Base-by-base conservation (phyloP, 768 basidiomycete genomes). In the Dictyophora rubrovolvata region DNA sequence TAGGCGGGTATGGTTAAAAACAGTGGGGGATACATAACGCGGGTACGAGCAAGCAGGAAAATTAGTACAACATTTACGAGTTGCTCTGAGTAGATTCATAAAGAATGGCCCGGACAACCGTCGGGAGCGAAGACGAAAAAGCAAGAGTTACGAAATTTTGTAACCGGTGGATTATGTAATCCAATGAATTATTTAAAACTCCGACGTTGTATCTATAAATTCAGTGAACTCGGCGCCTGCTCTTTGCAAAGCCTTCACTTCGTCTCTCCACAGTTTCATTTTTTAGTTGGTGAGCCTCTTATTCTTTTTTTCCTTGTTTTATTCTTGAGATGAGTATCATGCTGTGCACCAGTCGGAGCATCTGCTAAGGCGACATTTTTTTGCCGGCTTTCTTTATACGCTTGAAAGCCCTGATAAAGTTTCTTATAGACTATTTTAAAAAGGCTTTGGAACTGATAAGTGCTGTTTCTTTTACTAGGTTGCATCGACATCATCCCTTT, bases 321-420 rank as follows among this genome's bases (percentile, higher is more conserved):
- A 23, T 10, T 42, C 47, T 10, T 21, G 36, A 46, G 55, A 56
- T 56, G 55, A 56, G 28, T 56, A 22, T 46, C 34, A 48, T 56
- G 55, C 55, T 56, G 55, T 56, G 55, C 55, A 56, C 55, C 55
- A 56, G 55, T 48, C 55, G 55, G 37, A 56, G 55, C 35, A n/a
- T 48, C 14, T 55, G 54, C 55, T 23, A 56, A 46, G 55, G 34
- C 55, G 55, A 56, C 55, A 56, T 10, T 10, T 48, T n/a, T 56
- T 48, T 46, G 46, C 46, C 21, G 55, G 55, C 47, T 48, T 35
- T 56, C 55, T 56, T 56, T 48, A 16, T 56, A 56, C 55, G 55
- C 55, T 56, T 56, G 55, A 56, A 35, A 22, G 47, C 47, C 55
- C 55, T 56, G 55, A 56, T 48, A 28, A 16, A 21, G 22, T 11